phyloP scores from a whole-genome alignment of 2,329 filamentous ascomycete genomes.

The Penicillium sp. region DNA sequence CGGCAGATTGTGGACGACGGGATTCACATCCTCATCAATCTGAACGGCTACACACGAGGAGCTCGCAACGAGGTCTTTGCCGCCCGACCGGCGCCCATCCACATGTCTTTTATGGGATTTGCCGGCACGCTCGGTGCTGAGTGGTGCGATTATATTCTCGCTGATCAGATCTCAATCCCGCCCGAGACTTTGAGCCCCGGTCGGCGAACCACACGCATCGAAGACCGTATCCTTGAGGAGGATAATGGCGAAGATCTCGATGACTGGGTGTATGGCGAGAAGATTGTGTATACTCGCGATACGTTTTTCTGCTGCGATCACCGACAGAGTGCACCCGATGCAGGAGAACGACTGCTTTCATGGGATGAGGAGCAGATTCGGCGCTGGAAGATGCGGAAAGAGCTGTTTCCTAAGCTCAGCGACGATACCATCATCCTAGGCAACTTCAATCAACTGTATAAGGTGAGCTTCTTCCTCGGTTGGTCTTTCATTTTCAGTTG shows the following conservation, averaged over 20 bases:
- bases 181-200: constrained; percentile 73
- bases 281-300: constrained; percentile 88
- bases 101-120: constrained; percentile 99
- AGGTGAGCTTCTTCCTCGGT: constrained; percentile 55
- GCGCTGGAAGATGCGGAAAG: constrained; percentile 88
- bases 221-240: constrained; percentile 60
- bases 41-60: constrained; percentile 96
- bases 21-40: constrained; percentile 90
- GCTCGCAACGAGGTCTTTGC: constrained; percentile 98
- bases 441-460: constrained; percentile 98
- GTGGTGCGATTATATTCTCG: constrained; percentile 96
- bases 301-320: constrained; percentile 99
- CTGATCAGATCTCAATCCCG: constrained; percentile 83
- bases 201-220: constrained; percentile 67
- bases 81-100: constrained; percentile 85
- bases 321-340: constrained; percentile 77
- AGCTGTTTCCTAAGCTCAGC: constrained; percentile 76
- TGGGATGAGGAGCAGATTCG: constrained; percentile 81
- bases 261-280: constrained; percentile 93
- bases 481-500: not conserved
- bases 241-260: constrained; percentile 66
- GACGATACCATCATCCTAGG: constrained; percentile 87
- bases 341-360: constrained; percentile 59
- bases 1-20: constrained; percentile 80
- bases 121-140: constrained; percentile 92